Base-by-base conservation (phyloP, 2,329 filamentous ascomycete genomes). In the Paraphaeosphaeria sporulosa region DNA sequence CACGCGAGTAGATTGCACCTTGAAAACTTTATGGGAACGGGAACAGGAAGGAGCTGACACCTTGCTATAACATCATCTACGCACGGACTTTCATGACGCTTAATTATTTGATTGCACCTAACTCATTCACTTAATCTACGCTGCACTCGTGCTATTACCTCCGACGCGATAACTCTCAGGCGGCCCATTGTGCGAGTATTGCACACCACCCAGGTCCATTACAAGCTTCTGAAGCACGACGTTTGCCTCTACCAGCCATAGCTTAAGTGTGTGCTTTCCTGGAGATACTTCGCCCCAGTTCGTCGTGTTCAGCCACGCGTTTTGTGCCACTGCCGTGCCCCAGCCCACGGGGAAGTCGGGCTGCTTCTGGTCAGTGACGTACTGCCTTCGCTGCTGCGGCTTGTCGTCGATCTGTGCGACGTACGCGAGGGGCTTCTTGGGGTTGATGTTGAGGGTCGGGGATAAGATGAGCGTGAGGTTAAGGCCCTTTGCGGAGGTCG, bases 361-460 rank as follows among this genome's bases (percentile, higher is more conserved):
- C 77, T 81, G 59, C 23, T 72, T 70, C 49, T 78, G 79, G 27
- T 81, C 76, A 8, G 77, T 78, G 3, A 82, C 77, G 25, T 79
- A 81, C 48, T 81, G 73, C 3, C 80, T 74, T 1, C 82, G 69
- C 30, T 80, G 68, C 3, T 76, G 73, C 1, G 69, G 64, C 38
- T 69, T 66, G 25, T 80, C 76, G 49, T 85, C 81, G 17, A 87
- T 70, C 6, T 81, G 78, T 2, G 85, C 72, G 4, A 84, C 81
- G 62, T 84, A 87, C 5, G 77, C 78, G 70, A 87, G 82, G 2
- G 78, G 81, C 1, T 79, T 76, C 23, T 76, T 73, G 0, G 85
- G 84, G 57, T 85, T 80, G 6, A 82, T 80, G 65, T 87, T 86
- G 4, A 86, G 77, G 0, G 81, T 77, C 3, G 78, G 76, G 1